Evolutionary conservation across 2,329 filamentous ascomycete genomes (phyloP), one percentile per base, ranked within the genome.

Genomic region (Cryphonectria parasitica): DNA sequence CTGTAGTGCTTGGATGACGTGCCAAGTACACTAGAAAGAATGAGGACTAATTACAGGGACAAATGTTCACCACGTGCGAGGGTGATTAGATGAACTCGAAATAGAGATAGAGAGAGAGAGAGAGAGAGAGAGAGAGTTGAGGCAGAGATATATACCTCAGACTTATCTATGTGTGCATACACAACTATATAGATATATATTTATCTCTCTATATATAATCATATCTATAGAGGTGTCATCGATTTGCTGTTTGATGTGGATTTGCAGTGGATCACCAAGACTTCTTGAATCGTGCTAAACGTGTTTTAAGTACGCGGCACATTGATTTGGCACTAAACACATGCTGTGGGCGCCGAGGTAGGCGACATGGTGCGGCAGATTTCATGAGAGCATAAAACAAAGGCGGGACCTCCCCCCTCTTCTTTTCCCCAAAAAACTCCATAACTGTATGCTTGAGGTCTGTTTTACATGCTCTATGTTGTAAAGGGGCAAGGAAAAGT

Each of bases 341-440:
- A 49, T 64, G 36, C 10, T 39, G 36, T 39, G 62, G 62, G 43
- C 52, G 49, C 64, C 64, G 64, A 41, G 49, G 39, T 45, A 60
- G 36, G 45, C n/a, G 36, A 66, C 31, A 58, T 66, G 49, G 49
- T 64, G 61, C 61, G 49, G 64, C 64, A 66, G 64, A 66, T 43
- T 66, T 25, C 22, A 41, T 22, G 34, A 52, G 60, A 15, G 61
- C 61, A 43, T 64, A 22, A 39, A 64, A 64, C 61, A 64, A 52
- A 64, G 63, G 25, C 41, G 43, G 17, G 43, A 52, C 41, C 36
- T 10, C 61, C 28, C 45, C 8, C 45, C 22, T n/a, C 45, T 49
- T 19, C n/a, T 11, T 10, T n/a, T 7, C 13, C 13, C 36, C 36
- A 39, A 39, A 10, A n/a, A 45, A 64, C 54, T 7, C 54, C 28